Conservation (phyloP, 345 rosid species). For the Aquilaria yunnanensis region DNA sequence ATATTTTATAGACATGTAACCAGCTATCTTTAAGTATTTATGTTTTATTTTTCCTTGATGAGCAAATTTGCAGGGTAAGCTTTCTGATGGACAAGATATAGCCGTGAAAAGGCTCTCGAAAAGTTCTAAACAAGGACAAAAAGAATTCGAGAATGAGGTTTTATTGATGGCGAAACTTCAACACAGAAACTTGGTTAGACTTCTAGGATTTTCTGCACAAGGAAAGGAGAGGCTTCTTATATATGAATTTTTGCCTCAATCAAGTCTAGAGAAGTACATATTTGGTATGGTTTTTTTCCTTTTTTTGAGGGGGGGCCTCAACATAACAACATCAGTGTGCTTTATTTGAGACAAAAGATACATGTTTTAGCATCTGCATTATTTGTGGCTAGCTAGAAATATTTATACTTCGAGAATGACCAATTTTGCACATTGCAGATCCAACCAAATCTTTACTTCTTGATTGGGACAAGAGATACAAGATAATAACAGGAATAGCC, state of each 20-base stretch:
- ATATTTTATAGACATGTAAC: not conserved
- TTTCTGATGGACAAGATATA: conserved; percentile 30
- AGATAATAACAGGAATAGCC: conserved; percentile 35
- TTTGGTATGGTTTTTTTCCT: conserved; percentile 21
- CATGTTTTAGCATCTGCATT: no score
- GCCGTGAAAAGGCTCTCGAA: conserved; percentile 41
- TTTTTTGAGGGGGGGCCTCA: not conserved
- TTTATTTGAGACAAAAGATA: no score
- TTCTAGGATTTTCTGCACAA: conserved; percentile 42
- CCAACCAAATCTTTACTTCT: conserved; percentile 9
- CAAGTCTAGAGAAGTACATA: conserved; percentile 36
- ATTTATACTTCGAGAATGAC: no score
- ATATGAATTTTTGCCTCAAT: conserved; percentile 42
- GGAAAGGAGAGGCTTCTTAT: conserved; percentile 40
- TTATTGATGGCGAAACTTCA: conserved; percentile 49
- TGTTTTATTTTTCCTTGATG: not conserved
- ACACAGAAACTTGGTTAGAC: conserved; percentile 49
- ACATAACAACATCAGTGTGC: no score
- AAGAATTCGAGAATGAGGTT: conserved; percentile 51
- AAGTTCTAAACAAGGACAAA: conserved; percentile 43
- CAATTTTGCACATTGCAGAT: no score
- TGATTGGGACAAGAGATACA: conserved; percentile 31
- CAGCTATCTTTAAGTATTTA: not conserved
- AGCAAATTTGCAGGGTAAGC: conserved; percentile 30
- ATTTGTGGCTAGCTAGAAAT: no score